Conservation (phyloP, 208 protist genomes). For the Acanthamoeba lenticulata region DNA sequence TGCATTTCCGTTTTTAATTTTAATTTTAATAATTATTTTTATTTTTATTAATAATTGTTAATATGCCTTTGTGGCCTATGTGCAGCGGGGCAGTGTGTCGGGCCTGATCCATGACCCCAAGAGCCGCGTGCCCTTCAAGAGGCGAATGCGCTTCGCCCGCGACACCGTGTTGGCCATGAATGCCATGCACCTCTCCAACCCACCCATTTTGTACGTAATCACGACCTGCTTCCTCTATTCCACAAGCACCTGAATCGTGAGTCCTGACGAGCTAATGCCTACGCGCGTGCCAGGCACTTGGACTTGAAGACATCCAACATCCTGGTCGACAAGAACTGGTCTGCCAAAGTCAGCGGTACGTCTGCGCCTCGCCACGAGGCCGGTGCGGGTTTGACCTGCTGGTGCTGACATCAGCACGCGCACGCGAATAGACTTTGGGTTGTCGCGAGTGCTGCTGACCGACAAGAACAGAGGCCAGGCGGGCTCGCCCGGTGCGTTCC, state of each 20-base stretch:
- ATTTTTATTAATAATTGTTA: neutral
- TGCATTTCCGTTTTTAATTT: no score
- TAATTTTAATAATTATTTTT: neutral
- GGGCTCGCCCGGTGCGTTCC: conserved; percentile 35
- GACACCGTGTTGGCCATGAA: conserved; percentile 63
- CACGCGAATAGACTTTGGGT: conserved; percentile 22
- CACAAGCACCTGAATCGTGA: neutral
- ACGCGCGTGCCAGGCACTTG: neutral
- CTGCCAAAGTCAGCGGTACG: conserved; percentile 47
- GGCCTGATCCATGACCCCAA: conserved; percentile 54
- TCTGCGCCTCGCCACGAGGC: neutral
- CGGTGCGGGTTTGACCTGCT: neutral
- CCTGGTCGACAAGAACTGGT: conserved; percentile 59
- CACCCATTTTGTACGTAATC: conserved; percentile 36
- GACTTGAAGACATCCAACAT: conserved; percentile 63
- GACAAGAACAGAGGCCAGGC: conserved; percentile 53
- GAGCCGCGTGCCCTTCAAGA: conserved; percentile 56
- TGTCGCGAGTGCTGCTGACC: conserved; percentile 15
- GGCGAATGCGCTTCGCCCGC: conserved; percentile 46
- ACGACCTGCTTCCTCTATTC: neutral
- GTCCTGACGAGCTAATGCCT: neutral
- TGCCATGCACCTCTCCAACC: conserved; percentile 61
- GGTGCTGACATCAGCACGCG: neutral
- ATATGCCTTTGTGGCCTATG: neutral
- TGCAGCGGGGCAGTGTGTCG: conserved; percentile 23